Conservation (phyloP, 2,329 filamentous ascomycete species). For the Penicillium freii region DNA sequence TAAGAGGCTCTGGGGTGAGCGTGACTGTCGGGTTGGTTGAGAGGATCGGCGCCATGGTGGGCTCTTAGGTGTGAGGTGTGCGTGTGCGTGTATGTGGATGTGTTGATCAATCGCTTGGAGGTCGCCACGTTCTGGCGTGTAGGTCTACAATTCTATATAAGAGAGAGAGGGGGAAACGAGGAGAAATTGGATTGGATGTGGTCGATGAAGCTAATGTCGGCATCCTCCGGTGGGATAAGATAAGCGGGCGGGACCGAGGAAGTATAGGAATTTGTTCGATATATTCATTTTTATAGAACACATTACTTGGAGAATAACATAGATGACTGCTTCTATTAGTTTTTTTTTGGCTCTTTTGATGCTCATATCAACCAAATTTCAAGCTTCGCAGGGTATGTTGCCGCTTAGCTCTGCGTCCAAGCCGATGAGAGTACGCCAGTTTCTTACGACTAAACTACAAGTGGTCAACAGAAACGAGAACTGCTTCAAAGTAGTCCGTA, state of each 20-base stretch:
- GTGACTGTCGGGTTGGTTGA: slow-evolving; percentile 37
- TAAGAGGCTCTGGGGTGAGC: slow-evolving; percentile 65
- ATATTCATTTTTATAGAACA: not conserved
- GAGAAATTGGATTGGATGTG: slow-evolving; percentile 1
- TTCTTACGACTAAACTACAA: not conserved
- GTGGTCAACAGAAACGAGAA: not conserved
- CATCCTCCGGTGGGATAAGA: slow-evolving; percentile 13
- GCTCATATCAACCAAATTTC: not conserved
- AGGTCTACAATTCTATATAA: not conserved
- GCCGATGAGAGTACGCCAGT: not conserved
- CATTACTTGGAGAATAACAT: not conserved
- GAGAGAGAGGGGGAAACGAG: not conserved
- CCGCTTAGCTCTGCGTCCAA: not conserved
- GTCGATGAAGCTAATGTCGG: slow-evolving; percentile 11
- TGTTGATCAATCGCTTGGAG: not conserved
- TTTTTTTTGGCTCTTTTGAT: fast-evolving
- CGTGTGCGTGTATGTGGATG: not conserved
- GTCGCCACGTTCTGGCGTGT: not conserved
- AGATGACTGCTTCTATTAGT: no score
- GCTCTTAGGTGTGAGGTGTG: not conserved
- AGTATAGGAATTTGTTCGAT: not conserved
- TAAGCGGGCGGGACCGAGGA: slow-evolving; percentile 15
- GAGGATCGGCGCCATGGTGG: slow-evolving; percentile 36
- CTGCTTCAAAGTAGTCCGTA: not conserved
- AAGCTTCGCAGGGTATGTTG: not conserved